Base-by-base conservation (phyloP, 257 asterid species). In the Primulina eburnea region DNA sequence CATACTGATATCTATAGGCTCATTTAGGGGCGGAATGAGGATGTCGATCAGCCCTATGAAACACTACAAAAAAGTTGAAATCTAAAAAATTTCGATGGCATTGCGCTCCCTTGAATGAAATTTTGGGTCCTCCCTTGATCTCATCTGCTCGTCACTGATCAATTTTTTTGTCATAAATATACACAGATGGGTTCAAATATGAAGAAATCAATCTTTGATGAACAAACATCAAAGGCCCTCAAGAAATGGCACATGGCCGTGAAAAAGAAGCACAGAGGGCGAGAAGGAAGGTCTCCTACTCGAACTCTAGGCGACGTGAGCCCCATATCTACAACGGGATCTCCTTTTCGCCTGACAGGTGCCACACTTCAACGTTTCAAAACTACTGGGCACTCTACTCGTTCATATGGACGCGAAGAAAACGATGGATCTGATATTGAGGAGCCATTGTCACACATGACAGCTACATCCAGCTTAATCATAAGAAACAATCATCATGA, bases 211-310 rank as follows among this genome's bases (percentile, higher is more conserved):
- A 90, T 93, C 66, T 90, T 93, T 53, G 99, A 90, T 52, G 99
- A 90, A 12, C 97, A 90, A 78, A 93, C 97, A 2, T 86, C 96
- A 2, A 89, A 89, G 69, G 97, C 97, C 60, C 85, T 93, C 10
- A 89, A 84, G 86, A 90, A 87, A 66, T 93, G 99, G 99, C 99
- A 85, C 37, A 81, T 77, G 92, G 96, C 88, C 0, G 96, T 86
- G 72, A 90, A 89, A 85, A 90, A 90, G 85, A 88, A 81, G 79
- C 80, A 78, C 0, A 76, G 67, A 5, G 88, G 82, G 8, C 77
- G 72, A 7, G 83, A 80, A 29, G 88, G 84, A 8, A 84, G 77
- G 72, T 79, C 97, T 20, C 89, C 90, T 0, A 70, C 90, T 0
- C 81, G 84, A 35, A 79, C 87, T 0, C 50, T 85, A 16, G 96